phyloP scores from a whole-genome alignment of 768 basidiomycete genomes.

The Podaxis mareebaensis region DNA sequence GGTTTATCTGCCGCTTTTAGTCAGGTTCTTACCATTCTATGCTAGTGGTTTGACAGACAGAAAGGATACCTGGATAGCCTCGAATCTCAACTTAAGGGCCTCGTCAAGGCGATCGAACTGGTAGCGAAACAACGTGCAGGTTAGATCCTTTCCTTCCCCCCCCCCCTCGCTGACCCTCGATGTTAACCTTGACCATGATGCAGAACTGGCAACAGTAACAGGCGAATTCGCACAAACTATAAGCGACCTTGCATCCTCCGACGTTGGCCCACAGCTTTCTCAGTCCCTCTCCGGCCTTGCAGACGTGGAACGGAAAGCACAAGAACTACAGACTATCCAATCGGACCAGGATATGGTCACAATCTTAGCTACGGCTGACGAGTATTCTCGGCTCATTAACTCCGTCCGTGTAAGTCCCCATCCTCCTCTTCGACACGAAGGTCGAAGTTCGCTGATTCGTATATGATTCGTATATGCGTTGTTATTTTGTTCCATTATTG shows the following conservation, averaged over 20 bases:
- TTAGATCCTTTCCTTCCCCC: slow-evolving; percentile 23
- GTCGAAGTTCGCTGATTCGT: not conserved
- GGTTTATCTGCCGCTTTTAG: not conserved
- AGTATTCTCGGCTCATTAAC: slow-evolving; percentile 89
- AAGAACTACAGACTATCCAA: slow-evolving; percentile 73
- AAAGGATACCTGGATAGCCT: slow-evolving; percentile 84
- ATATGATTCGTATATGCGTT: not conserved
- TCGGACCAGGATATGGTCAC: slow-evolving; percentile 82
- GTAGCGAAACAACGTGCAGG: slow-evolving; percentile 84
- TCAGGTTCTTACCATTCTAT: slow-evolving; percentile 8
- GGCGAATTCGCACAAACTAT: slow-evolving; percentile 82
- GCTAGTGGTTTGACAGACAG: slow-evolving; percentile 92
- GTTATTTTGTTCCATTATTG: not conserved
- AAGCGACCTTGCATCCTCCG: slow-evolving; percentile 69
- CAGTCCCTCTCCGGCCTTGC: slow-evolving; percentile 69
- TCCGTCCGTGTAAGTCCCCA: slow-evolving; percentile 71
- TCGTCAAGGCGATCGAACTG: slow-evolving; percentile 83
- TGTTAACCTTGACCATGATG: not conserved
- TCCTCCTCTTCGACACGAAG: not conserved
- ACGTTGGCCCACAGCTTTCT: slow-evolving; percentile 73
- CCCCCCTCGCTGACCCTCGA: not conserved
- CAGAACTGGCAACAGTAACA: slow-evolving; percentile 69
- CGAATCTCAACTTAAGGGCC: slow-evolving; percentile 83
- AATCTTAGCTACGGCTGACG: slow-evolving; percentile 84
- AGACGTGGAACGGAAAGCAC: slow-evolving; percentile 71